Percentiles rank a stretch among this genome's conserved stretches.
phyloP scores from a whole-genome alignment of 768 basidiomycete genomes.

The Rhizopogon salebrosus region DNA sequence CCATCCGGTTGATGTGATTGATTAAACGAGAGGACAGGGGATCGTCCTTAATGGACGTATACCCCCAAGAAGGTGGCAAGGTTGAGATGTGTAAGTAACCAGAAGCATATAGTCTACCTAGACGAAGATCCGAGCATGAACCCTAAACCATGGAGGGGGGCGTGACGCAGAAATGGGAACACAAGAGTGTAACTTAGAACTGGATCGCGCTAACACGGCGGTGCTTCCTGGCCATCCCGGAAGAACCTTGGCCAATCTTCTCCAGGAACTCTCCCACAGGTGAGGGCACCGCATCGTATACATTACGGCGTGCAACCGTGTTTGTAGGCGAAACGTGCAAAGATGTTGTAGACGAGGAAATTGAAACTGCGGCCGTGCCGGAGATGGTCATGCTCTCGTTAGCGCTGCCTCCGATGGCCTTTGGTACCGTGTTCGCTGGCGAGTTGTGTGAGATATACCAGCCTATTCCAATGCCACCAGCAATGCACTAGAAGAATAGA shows the following conservation, averaged over 20 bases:
- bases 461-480: constrained; percentile 54
- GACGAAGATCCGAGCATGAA: not conserved
- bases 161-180: not conserved
- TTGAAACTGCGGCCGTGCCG: constrained; percentile 12
- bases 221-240: constrained; percentile 9
- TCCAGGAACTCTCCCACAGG: constrained; percentile 6
- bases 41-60: constrained; percentile 17
- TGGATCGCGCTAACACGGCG: constrained; percentile 8
- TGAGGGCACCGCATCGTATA: constrained; percentile 11
- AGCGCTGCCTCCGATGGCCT: constrained; percentile 59
- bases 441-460: constrained; percentile 52
- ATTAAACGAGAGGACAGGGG: constrained; percentile 29
- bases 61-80: constrained; percentile 11
- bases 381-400: constrained; percentile 30
- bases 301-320: constrained; percentile 44
- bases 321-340: constrained; percentile 55
- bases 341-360: constrained; percentile 13
- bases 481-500: constrained; percentile 34
- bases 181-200: not conserved
- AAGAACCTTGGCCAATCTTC: not conserved
- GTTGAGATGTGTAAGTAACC: not conserved
- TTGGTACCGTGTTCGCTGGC: constrained; percentile 47
- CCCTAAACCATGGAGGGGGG: constrained; percentile 2
- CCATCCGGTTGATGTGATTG: constrained; percentile 10
- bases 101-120: not conserved